Evolutionary conservation across 106 monocot species (phyloP).

Genomic region (Platanthera zijinensis): DNA sequence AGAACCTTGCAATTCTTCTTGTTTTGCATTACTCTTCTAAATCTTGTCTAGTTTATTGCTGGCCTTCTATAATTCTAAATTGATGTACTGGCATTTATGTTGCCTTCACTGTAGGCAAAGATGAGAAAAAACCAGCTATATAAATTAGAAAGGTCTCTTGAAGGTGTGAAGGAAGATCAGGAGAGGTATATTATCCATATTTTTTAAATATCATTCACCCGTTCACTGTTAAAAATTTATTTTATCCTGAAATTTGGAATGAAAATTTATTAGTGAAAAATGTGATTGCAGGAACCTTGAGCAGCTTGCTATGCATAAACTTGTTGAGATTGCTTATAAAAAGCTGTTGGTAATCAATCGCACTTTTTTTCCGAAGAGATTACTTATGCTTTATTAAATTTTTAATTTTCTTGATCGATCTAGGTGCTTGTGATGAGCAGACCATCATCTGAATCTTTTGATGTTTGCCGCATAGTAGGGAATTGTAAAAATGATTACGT

Average conservation of each 20-base stretch:
- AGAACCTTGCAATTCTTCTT: background rate
- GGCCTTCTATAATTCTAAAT: background rate
- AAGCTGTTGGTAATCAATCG: conserved; percentile 46
- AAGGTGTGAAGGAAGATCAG: conserved; percentile 37
- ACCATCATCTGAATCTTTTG: background rate
- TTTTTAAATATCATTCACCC: background rate
- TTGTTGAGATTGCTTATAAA: conserved; percentile 69
- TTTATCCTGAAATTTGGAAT: background rate
- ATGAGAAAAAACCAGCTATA: conserved; percentile 39
- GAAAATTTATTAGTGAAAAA: background rate
- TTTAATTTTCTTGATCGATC: background rate
- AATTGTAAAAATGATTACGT: background rate
- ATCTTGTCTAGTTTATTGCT: background rate
- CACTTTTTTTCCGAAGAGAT: background rate
- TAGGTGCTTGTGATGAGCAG: background rate
- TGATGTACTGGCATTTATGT: background rate
- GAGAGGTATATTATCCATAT: conserved; percentile 41
- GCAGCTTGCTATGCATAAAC: conserved; percentile 71
- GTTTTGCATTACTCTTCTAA: background rate
- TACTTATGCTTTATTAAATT: background rate
- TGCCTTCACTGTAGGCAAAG: conserved; percentile 26
- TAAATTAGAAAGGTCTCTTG: conserved; percentile 52
- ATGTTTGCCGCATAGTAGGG: background rate
- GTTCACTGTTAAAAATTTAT: background rate
- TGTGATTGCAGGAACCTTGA: conserved; percentile 59